Base-by-base conservation (phyloP, 2,329 filamentous ascomycete genomes). In the Aspergillus puulaauensis region DNA sequence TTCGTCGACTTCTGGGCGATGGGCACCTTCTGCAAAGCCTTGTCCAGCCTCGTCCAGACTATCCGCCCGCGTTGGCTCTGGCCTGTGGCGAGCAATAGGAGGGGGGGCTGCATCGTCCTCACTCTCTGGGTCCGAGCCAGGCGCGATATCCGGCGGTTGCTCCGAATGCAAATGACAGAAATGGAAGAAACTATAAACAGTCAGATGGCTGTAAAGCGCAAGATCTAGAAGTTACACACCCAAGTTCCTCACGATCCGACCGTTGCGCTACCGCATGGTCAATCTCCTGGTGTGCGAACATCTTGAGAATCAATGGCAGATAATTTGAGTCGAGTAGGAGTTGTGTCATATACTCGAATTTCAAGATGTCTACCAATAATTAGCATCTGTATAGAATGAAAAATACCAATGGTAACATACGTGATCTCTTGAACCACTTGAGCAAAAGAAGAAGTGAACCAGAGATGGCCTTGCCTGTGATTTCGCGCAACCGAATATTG, bases 351-450 rank as follows among this genome's bases (percentile, higher is more conserved):
- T 97, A 98, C 75, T 99, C 95, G 65, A 95, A 97, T 71, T 97
- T 96, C 63, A 99, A 80, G 27, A 98, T 85, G 71, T 99, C 91
- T 96, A 48, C 5, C 4, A 45, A 4, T 19, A 14, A 47, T 67
- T 56, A 70, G 60, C 21, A 0, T 24, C 15, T 1, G 24, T 14
- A 3, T 6, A 27, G 17, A 8, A 43, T 37, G 14, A 9, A 4
- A 40, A 17, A 15, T 14, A 21, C n/a, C 27, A 14, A 23, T 27
- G 6, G 33, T 31, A 35, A 80, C 90, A 80, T 80, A 96, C 91
- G 95, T 57, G 92, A 97, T 54, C 96, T 80, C 73, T 96, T 96
- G 67, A 98, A 89, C 95, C 95, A 99, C 75, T 98, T 99, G 60
- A 98, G 73, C 45, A 98, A 76, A n/a, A 96, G 79, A 27, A 99